phyloP scores from a whole-genome alignment of 2,329 filamentous ascomycete species.

The Fusarium virguliforme region DNA sequence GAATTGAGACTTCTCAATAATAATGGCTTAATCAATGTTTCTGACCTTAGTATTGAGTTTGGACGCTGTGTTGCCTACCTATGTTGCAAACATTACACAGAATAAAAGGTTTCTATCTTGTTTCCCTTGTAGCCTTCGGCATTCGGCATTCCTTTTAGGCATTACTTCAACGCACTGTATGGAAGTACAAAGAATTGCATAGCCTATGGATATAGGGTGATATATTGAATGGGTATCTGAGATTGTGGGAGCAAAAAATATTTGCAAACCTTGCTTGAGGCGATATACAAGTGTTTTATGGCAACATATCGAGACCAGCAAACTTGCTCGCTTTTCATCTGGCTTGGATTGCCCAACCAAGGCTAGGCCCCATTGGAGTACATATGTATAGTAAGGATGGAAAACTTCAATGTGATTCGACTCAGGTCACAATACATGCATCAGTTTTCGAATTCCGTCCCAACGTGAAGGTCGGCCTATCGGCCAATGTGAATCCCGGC shows the following conservation, averaged over 20 bases:
- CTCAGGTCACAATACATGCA: background rate
- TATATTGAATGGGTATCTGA: background rate
- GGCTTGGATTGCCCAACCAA: background rate
- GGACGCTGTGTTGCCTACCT: background rate
- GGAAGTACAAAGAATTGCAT: no score
- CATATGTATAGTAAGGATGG: background rate
- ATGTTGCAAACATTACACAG: background rate
- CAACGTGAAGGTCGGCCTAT: background rate
- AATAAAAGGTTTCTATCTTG: background rate
- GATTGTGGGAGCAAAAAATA: background rate
- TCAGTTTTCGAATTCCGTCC: background rate
- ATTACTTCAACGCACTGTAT: background rate
- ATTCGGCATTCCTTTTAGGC: background rate
- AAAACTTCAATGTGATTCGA: background rate
- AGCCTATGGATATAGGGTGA: background rate
- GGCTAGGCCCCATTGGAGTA: background rate
- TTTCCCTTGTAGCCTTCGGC: background rate
- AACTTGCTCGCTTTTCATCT: background rate
- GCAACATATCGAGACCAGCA: background rate
- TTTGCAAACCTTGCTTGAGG: background rate
- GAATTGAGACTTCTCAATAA: background rate
- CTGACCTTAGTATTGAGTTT: background rate
- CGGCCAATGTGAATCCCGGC: background rate
- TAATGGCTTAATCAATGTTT: no score
- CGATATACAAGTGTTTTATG: background rate